Conservation (phyloP, 192 early-diverging fungal genomes). For the Backusella westeae region DNA sequence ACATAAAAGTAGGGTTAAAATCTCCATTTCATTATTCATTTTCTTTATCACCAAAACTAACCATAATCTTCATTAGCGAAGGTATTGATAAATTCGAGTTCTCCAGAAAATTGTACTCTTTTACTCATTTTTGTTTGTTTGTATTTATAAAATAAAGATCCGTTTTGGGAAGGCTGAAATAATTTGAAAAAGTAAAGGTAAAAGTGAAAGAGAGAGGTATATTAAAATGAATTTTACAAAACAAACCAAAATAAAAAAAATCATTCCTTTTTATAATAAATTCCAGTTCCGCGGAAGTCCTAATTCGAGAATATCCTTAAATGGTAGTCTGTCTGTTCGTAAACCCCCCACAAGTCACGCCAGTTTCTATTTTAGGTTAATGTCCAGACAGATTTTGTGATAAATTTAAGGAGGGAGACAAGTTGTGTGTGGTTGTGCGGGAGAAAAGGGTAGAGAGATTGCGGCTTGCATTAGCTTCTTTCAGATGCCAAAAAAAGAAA, state of each 20-base stretch:
- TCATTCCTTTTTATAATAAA: constrained; percentile 10
- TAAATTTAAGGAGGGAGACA: not conserved
- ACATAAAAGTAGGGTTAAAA: not conserved
- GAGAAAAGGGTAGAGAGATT: not conserved
- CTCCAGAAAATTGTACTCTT: constrained; percentile 21
- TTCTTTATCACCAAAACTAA: not conserved
- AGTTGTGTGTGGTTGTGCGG: not conserved
- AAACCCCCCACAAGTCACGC: constrained; percentile 1
- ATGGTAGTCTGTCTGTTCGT: constrained; percentile 1
- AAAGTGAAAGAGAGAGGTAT: not conserved
- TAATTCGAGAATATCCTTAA: not conserved
- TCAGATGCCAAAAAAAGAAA: not conserved
- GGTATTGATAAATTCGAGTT: constrained; percentile 19
- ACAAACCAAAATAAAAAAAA: not conserved
- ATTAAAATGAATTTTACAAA: constrained; percentile 8
- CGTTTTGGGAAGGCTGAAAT: not conserved
- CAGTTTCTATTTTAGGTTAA: not conserved
- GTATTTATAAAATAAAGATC: not conserved
- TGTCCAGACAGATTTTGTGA: not conserved
- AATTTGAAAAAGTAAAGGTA: not conserved
- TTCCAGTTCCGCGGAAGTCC: constrained; percentile 1
- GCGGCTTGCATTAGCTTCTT: constrained; percentile 2
- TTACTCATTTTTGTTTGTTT: constrained; percentile 10
- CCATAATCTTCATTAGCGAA: constrained; percentile 25
- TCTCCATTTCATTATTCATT: constrained; percentile 1